These are phyloP conservation scores for Verbena officinalis DNA, from an alignment of 257 asterid species.

Conservation along the genomic window DNA sequence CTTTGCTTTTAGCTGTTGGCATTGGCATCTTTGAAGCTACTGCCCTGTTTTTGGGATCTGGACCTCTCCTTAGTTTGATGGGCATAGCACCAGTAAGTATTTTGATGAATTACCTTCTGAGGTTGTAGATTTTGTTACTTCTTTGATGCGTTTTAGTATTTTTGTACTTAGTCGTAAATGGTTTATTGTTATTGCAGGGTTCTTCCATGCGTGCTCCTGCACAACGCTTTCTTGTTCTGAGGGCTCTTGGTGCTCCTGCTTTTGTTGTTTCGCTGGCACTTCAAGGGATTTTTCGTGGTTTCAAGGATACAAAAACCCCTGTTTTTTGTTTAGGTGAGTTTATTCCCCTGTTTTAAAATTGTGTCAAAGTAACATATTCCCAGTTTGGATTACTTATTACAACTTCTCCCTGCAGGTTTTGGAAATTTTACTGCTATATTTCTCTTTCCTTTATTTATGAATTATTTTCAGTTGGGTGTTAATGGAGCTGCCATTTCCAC, in stretches of 20 bases:
- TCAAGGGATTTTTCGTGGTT: slow-evolving; percentile 97
- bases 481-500: slow-evolving; percentile 97
- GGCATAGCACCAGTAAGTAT: slow-evolving; percentile 76
- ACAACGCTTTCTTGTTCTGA: slow-evolving; percentile 67
- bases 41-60: slow-evolving; percentile 81
- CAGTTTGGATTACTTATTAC: slow-evolving; percentile 1
- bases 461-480: slow-evolving; percentile 72
- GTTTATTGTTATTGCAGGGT: slow-evolving; percentile 48
- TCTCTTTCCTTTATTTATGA: slow-evolving; percentile 78
- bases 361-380: not conserved
- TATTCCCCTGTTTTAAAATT: slow-evolving; percentile 16
- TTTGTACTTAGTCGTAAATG: slow-evolving; percentile 7
- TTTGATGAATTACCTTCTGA: slow-evolving; percentile 3
- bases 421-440: slow-evolving; percentile 77
- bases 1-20: slow-evolving; percentile 79
- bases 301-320: slow-evolving; percentile 95
- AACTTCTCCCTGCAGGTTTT: slow-evolving; percentile 60
- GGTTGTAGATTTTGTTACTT: too few species aligned
- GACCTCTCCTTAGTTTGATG: slow-evolving; percentile 83
- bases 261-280: slow-evolving; percentile 94
- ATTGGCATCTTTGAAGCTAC: slow-evolving; percentile 86
- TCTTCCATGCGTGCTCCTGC: slow-evolving; percentile 85
- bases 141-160: not conserved
- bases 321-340: slow-evolving; percentile 83
- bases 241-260: slow-evolving; percentile 98